Evolutionary conservation across 495 filamentous ascomycete species (phyloP).

Genomic region (Penicillium silybi): DNA sequence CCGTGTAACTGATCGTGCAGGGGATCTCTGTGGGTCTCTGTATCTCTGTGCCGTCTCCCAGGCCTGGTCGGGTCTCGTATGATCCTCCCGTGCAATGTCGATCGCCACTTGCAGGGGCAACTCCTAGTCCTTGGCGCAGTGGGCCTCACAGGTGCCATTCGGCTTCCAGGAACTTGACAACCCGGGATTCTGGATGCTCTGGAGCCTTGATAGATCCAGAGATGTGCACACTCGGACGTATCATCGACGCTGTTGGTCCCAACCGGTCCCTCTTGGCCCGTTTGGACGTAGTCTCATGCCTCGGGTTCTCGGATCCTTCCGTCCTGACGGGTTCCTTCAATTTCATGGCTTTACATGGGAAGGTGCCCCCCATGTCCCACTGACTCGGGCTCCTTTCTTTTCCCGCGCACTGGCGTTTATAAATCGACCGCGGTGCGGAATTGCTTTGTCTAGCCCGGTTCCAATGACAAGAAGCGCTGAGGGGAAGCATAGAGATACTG

Average conservation of each 20-base stretch:
- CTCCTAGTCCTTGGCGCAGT: slow-evolving; percentile 1
- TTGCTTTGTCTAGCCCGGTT: slow-evolving; percentile 25
- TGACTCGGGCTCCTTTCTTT: slow-evolving; percentile 1
- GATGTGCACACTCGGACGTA: not conserved
- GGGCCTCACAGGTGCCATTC: not conserved
- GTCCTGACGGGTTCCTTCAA: not conserved
- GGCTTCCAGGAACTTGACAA: not conserved
- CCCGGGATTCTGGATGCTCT: not conserved
- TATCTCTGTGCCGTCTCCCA: not conserved
- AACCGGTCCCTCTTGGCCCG: not conserved
- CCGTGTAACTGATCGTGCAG: slow-evolving; percentile 11
- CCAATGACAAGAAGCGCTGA: slow-evolving; percentile 20
- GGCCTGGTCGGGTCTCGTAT: too few relatives aligned
- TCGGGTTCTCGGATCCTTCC: not conserved
- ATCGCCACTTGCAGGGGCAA: slow-evolving; percentile 15
- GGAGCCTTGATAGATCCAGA: not conserved
- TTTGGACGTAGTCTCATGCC: not conserved
- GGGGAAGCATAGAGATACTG: slow-evolving; percentile 5
- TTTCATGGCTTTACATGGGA: not conserved
- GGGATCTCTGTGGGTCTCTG: not conserved
- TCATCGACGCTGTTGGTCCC: not conserved
- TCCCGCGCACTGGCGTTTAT: slow-evolving; percentile 11
- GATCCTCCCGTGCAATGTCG: not conserved
- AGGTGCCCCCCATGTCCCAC: not conserved
- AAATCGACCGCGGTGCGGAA: slow-evolving; percentile 16